phyloP scores from a whole-genome alignment of 805 yeast species.

The Yamadazyma sp. region DNA sequence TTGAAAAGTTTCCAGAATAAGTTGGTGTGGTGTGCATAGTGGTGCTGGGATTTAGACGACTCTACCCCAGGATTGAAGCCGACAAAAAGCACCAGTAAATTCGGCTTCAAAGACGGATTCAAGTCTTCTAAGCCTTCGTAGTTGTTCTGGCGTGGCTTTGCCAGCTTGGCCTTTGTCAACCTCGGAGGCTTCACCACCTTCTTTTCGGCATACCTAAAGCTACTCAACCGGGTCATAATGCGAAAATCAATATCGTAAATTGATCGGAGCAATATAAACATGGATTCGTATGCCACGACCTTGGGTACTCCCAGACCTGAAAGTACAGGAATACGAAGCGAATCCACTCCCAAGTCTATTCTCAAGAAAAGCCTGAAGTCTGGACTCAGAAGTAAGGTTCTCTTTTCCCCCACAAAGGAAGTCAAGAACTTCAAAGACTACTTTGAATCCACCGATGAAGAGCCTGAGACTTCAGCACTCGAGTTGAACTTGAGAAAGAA shows the following conservation, averaged over 20 bases:
- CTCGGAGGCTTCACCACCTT: not conserved
- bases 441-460: conserved; percentile 17
- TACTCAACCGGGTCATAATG: conserved; percentile 8
- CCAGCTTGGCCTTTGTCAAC: conserved; percentile 1
- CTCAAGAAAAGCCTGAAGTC: conserved; percentile 9
- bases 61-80: conserved; percentile 74
- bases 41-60: conserved; percentile 62
- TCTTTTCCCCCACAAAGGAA: conserved; percentile 37
- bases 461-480: not conserved
- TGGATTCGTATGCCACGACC: conserved; percentile 4
- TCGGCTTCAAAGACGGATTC: conserved; percentile 27
- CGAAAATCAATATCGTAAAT: conserved; percentile 4
- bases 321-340: conserved; percentile 15
- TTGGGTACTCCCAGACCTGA: conserved; percentile 1
- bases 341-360: conserved; percentile 17
- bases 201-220: conserved; percentile 1
- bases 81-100: conserved; percentile 49
- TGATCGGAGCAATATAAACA: too few species aligned
- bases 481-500: not conserved
- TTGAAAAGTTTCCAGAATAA: conserved; percentile 65
- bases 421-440: conserved; percentile 19
- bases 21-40: conserved; percentile 71
- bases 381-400: conserved; percentile 19
- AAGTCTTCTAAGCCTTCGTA: conserved; percentile 8
- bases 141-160: not conserved